Evolutionary conservation across 768 basidiomycete species (phyloP).

Genomic region (Leccinum incarnatum): DNA sequence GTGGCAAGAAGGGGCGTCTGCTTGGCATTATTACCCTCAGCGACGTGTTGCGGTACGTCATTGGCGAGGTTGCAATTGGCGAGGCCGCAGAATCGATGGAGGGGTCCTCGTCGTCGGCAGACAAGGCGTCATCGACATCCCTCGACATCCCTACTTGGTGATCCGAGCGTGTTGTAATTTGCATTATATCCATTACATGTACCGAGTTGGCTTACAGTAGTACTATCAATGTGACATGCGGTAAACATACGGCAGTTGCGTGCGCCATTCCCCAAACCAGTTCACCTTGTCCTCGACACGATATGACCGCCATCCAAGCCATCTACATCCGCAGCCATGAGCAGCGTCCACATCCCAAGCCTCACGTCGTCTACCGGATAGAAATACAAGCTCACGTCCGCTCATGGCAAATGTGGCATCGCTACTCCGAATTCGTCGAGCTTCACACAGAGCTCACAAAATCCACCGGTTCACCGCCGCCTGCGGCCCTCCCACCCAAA

Average conservation of each 20-base stretch:
- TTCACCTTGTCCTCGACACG: constrained; percentile 10
- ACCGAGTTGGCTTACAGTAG: neutral
- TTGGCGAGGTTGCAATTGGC: constrained; percentile 58
- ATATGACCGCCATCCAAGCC: constrained; percentile 75
- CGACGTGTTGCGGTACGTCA: constrained; percentile 83
- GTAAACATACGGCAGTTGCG: constrained; percentile 4
- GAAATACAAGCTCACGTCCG: constrained; percentile 85
- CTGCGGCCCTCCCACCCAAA: constrained; percentile 80
- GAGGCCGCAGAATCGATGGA: constrained; percentile 40
- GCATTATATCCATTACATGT: neutral
- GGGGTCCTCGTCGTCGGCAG: constrained; percentile 17
- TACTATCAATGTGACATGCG: constrained; percentile 4
- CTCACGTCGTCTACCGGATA: constrained; percentile 81
- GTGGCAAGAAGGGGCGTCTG: constrained; percentile 79
- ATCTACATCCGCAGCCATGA: constrained; percentile 69
- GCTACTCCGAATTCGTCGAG: constrained; percentile 93
- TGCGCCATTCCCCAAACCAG: neutral
- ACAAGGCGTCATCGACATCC: constrained; percentile 11
- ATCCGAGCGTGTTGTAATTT: neutral
- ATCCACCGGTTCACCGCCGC: constrained; percentile 78
- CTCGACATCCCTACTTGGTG: constrained; percentile 19
- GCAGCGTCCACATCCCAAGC: constrained; percentile 64
- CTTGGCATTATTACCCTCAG: constrained; percentile 86
- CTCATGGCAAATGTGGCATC: constrained; percentile 91
- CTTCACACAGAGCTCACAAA: constrained; percentile 80